Evolutionary conservation across 2,329 filamentous ascomycete genomes (phyloP).

Genomic region (Hansfordia pulvinata): DNA sequence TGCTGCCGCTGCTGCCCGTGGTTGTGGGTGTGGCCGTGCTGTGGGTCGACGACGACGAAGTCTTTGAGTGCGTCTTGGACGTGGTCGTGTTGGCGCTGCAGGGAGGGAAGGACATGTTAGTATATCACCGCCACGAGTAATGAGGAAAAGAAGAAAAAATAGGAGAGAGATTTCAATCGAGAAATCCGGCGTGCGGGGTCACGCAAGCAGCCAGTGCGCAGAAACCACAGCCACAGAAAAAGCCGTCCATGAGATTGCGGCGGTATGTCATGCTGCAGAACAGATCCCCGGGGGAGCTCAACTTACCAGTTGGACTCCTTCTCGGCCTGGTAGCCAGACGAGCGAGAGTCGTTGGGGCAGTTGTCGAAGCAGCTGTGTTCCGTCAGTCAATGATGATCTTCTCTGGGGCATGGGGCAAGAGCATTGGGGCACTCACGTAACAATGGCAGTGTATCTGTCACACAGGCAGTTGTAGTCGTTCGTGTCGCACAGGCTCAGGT

Average conservation of each 20-base stretch:
- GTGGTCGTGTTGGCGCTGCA: constrained; percentile 12
- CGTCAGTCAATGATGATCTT: constrained; percentile 3
- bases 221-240: too few relatives aligned
- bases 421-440: constrained; percentile 24
- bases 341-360: constrained; percentile 35
- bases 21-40: too few relatives aligned
- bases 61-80: too few relatives aligned
- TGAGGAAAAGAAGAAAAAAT: background rate
- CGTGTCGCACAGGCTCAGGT: constrained; percentile 16
- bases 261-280: background rate
- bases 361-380: constrained; percentile 50
- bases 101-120: background rate
- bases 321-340: constrained; percentile 8
- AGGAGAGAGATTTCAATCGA: too few relatives aligned
- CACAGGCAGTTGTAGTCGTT: constrained; percentile 37
- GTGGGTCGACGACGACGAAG: too few relatives aligned
- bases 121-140: too few relatives aligned
- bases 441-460: constrained; percentile 34
- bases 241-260: too few relatives aligned
- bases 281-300: background rate
- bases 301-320: constrained; percentile 16
- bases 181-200: too few relatives aligned
- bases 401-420: constrained; percentile 2
- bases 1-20: too few relatives aligned
- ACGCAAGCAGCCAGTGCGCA: too few relatives aligned